phyloP scores from a whole-genome alignment of 495 filamentous ascomycete species.

The Penicillium desertorum region DNA sequence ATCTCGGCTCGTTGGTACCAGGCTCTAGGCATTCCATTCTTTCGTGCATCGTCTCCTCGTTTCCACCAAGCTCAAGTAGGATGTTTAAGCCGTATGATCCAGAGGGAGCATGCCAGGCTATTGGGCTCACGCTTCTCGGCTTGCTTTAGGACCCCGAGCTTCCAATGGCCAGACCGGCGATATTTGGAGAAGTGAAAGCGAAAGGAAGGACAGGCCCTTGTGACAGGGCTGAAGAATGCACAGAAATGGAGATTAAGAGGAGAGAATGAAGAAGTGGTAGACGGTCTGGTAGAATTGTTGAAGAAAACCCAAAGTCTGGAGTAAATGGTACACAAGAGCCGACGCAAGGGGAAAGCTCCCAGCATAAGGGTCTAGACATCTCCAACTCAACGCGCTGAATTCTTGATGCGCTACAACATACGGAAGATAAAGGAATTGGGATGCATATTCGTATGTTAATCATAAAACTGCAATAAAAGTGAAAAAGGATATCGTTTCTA shows the following conservation, averaged over 20 bases:
- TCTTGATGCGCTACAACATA: background rate
- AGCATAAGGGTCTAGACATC: background rate
- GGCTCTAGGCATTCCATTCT: background rate
- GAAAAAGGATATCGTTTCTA: background rate
- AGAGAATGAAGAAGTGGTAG: background rate
- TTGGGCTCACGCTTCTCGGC: background rate
- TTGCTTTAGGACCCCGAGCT: background rate
- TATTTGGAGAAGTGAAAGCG: background rate
- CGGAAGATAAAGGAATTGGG: too few species aligned
- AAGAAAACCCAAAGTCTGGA: background rate
- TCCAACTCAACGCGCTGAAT: background rate
- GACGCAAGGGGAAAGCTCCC: slow-evolving; percentile 6
- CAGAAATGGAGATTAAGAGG: background rate
- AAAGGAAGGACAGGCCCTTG: background rate
- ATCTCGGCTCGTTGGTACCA: background rate
- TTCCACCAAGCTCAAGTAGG: background rate
- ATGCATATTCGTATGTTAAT: too few species aligned
- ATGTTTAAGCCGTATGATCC: background rate
- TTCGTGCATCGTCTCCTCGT: background rate
- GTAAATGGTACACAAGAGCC: slow-evolving; percentile 1
- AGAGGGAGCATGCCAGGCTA: background rate
- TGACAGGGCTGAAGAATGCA: slow-evolving; percentile 2
- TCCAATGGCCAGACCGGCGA: background rate
- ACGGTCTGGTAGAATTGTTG: background rate
- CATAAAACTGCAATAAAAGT: too few species aligned